Evolutionary conservation across 2,329 filamentous ascomycete genomes (phyloP).

Genomic region (Akanthomyces muscarius): DNA sequence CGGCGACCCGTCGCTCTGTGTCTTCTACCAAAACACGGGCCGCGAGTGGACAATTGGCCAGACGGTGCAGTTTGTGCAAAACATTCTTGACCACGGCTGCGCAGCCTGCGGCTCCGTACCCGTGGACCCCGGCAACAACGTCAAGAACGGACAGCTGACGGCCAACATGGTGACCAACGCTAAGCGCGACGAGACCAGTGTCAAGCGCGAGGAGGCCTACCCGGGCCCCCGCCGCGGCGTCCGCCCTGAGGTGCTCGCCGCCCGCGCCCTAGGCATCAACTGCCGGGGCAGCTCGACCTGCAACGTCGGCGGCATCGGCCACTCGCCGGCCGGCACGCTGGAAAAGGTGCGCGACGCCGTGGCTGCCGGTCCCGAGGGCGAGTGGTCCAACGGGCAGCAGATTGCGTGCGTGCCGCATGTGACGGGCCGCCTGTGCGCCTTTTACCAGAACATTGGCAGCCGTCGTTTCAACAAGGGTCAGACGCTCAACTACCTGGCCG

Average conservation of each 20-base stretch:
- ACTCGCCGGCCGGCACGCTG: conserved; percentile 15
- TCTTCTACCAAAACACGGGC: conserved; percentile 20
- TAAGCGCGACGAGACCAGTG: conserved; percentile 5
- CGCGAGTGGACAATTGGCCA: conserved; percentile 19
- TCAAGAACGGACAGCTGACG: conserved; percentile 18
- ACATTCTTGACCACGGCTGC: conserved; percentile 13
- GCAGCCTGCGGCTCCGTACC: conserved; percentile 14
- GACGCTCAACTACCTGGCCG: conserved; percentile 6
- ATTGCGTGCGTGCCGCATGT: conserved; percentile 17
- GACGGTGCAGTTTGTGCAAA: conserved; percentile 16
- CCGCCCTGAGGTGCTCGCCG: conserved; percentile 2
- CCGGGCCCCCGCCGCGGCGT: background rate
- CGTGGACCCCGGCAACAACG: conserved; percentile 19
- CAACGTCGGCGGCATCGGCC: conserved; percentile 15
- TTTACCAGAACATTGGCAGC: conserved; percentile 19
- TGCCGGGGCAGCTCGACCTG: conserved; percentile 18
- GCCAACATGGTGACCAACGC: conserved; percentile 19
- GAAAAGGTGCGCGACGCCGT: conserved; percentile 16
- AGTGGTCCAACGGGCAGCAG: conserved; percentile 14
- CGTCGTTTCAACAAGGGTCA: conserved; percentile 18
- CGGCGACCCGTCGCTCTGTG: conserved; percentile 16
- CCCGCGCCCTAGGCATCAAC: conserved; percentile 17
- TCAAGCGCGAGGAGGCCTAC: background rate
- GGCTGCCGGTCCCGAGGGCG: conserved; percentile 12
- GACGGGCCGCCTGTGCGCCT: conserved; percentile 18